Percentiles rank a stretch among this genome's conserved stretches.
These are phyloP conservation scores for Blastobotrys proliferans DNA, from an alignment of 1,139 yeast genomes.

Conservation along the genomic window DNA sequence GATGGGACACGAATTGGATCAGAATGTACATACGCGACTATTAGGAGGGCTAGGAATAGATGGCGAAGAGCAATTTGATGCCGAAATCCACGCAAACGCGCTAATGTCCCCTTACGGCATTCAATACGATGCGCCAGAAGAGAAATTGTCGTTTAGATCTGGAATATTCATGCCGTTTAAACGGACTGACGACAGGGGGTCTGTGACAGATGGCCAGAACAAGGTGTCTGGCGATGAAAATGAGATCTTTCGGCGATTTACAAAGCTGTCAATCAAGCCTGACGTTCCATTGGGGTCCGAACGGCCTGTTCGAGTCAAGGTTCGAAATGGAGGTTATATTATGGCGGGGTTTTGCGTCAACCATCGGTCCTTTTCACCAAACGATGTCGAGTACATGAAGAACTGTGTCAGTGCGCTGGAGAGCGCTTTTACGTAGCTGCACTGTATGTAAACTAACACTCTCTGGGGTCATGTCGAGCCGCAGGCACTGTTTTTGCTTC, in stretches of 20 bases:
- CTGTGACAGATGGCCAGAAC: neutral
- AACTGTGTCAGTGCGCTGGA: conserved; percentile 32
- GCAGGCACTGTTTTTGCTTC: no score
- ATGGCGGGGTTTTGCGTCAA: conserved; percentile 47
- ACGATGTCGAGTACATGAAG: conserved; percentile 46
- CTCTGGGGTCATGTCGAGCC: no score
- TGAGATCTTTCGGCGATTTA: conserved; percentile 9
- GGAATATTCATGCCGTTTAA: conserved; percentile 30
- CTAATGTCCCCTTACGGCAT: conserved; percentile 56
- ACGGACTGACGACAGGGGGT: conserved; percentile 15
- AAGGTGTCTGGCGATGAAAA: conserved; percentile 1
- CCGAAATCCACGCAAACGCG: conserved; percentile 46
- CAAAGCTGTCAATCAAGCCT: conserved; percentile 5
- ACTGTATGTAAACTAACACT: no score
- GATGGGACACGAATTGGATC: conserved; percentile 28
- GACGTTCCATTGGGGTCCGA: conserved; percentile 1
- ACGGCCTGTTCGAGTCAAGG: conserved; percentile 36
- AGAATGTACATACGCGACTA: conserved; percentile 44
- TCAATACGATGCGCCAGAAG: conserved; percentile 36
- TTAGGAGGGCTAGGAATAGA: conserved; percentile 47
- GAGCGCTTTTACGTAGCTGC: neutral
- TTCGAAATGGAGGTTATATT: conserved; percentile 55
- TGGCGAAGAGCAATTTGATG: conserved; percentile 39
- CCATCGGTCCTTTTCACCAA: conserved; percentile 37
- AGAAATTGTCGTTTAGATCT: conserved; percentile 21